Evolutionary conservation across 78 protist species (phyloP), one percentile per base, ranked within the genome.

Genomic region (Dictyostelium brefeldianum): DNA sequence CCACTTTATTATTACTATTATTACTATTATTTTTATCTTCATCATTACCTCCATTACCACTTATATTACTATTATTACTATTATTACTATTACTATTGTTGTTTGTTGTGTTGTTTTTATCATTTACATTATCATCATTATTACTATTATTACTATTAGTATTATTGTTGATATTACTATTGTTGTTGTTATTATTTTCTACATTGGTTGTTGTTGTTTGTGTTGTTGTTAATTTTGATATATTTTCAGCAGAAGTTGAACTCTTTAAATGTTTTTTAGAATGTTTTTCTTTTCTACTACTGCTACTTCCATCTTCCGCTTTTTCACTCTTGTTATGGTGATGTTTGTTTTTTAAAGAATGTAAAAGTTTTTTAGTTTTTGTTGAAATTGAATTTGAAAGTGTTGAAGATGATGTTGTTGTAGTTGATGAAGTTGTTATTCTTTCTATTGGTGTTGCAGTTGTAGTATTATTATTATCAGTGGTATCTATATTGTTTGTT

Each of bases 331-430:
- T 46, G 46, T 73, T 73, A 18, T 73, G 56, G 46, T 47, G 50
- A 73, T 73, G 79, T 67, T 67, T 67, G 20, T 67, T 67, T 67
- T 67, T 67, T 6, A 67, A 67, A 73, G 79, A n/a, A 29, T 51
- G 65, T 36, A 51, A 46, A 22, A 77, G 82, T 29, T 77, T 17
- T 51, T 77, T 80, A 7, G 54, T 53, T 25, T 54, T n/a, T 47
- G 82, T 15, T 27, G 82, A 50, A 15, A 51, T 41, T 27, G 29
- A 17, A 29, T 36, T 73, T 77, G 59, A 17, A n/a, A 59, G 14
- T 62, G 85, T 17, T 11, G 59, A 47, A 1, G 64, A 41, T 2
- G 74, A 8, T 62, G 51, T 57, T n/a, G 84, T 70, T 11, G 43
- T 36, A 36, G 43, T 36, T 36, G 43, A 36, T 36, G 43, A 36